phyloP scores from a whole-genome alignment of 2,329 filamentous ascomycete genomes.

The Xylaria arbuscula region DNA sequence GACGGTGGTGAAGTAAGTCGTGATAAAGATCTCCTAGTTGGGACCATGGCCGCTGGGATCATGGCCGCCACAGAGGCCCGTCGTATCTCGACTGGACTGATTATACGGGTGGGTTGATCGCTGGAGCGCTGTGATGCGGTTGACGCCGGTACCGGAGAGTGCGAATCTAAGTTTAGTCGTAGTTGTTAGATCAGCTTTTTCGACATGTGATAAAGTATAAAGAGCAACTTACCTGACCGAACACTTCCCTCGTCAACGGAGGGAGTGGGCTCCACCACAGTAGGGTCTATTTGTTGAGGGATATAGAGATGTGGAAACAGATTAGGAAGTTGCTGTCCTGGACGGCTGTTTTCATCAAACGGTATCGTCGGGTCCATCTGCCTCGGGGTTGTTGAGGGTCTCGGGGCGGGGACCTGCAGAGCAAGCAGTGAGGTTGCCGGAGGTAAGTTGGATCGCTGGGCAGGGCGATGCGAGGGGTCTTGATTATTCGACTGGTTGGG shows the following conservation, averaged over 20 bases:
- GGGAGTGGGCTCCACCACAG: slow-evolving; percentile 1
- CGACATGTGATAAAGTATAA: not conserved
- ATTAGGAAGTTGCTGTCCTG: slow-evolving; percentile 23
- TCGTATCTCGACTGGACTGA: slow-evolving; percentile 35
- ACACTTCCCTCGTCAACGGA: slow-evolving; percentile 3
- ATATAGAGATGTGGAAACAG: slow-evolving; percentile 18
- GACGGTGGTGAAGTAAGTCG: slow-evolving; percentile 20
- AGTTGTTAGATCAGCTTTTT: slow-evolving; percentile 25
- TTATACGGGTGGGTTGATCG: slow-evolving; percentile 23
- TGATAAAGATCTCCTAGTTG: slow-evolving; percentile 27
- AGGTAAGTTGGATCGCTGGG: slow-evolving; percentile 10
- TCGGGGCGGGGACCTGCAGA: slow-evolving; percentile 10
- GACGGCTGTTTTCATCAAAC: slow-evolving; percentile 26
- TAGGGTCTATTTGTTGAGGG: slow-evolving; percentile 27
- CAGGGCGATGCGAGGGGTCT: slow-evolving; percentile 19
- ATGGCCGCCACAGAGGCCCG: slow-evolving; percentile 25
- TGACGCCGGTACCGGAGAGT: slow-evolving; percentile 27
- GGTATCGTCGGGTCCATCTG: slow-evolving; percentile 23
- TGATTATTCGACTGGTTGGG: slow-evolving; percentile 23
- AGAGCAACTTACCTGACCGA: slow-evolving; percentile 24
- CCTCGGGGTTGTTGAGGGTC: slow-evolving; percentile 3
- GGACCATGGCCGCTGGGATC: slow-evolving; percentile 23
- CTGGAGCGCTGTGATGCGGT: slow-evolving; percentile 24
- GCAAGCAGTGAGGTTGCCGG: slow-evolving; percentile 19
- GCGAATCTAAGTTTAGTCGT: slow-evolving; percentile 23